Conservation (phyloP, 169 alveolate genomes). For the Plasmodium malariae region DNA sequence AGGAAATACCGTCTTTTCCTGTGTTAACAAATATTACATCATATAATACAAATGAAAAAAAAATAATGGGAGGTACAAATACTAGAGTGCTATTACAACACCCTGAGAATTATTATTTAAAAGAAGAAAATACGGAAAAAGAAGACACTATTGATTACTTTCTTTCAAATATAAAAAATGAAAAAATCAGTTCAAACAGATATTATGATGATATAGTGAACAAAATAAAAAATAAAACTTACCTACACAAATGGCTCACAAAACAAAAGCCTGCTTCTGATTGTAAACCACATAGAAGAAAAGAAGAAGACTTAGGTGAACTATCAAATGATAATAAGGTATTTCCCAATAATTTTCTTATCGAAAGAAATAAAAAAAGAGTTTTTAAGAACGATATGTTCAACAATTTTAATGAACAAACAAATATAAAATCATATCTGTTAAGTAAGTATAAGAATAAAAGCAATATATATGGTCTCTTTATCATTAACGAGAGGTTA, state of each 20-base stretch:
- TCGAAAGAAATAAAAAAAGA: not conserved
- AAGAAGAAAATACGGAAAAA: constrained; percentile 22
- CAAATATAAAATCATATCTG: constrained; percentile 14
- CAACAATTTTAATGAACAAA: not conserved
- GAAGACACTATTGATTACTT: constrained; percentile 35
- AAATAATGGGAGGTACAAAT: not conserved
- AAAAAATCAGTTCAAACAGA: constrained; percentile 25
- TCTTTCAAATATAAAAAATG: constrained; percentile 33
- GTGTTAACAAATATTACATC: not conserved
- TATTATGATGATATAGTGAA: too few species aligned
- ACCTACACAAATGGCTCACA: not conserved
- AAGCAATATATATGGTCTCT: constrained; percentile 56
- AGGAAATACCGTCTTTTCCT: not conserved
- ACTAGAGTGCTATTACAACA: not conserved
- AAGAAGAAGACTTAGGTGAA: not conserved
- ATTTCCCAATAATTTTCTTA: not conserved
- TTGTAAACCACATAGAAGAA: not conserved
- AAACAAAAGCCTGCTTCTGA: not conserved
- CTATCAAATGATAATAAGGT: not conserved
- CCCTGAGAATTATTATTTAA: not conserved
- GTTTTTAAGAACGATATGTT: not conserved
- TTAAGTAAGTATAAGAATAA: constrained; percentile 40
- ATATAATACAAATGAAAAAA: not conserved
- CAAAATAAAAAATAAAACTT: not conserved
- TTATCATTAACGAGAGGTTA: constrained; percentile 52